Conservation (phyloP, 1,284 basidiomycete species). For the Phylloporus sp. region DNA sequence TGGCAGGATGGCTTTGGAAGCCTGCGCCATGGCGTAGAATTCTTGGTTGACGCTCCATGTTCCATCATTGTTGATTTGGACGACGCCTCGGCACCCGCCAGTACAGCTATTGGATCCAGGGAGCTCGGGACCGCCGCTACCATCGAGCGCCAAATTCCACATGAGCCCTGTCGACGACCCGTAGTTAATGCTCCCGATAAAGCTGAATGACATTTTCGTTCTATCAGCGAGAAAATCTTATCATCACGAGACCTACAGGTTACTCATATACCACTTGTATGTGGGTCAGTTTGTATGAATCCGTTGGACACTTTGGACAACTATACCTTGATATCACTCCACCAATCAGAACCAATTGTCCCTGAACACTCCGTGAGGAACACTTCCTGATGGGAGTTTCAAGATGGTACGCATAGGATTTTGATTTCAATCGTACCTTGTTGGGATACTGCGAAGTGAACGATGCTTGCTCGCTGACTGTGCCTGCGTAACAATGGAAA, state of each 20-base stretch:
- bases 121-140: conserved; percentile 61
- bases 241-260: conserved; percentile 50
- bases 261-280: conserved; percentile 73
- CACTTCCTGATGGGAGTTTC: conserved; percentile 38
- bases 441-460: conserved; percentile 50
- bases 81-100: conserved; percentile 67
- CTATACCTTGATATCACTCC: conserved; percentile 75
- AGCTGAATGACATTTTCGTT: conserved; percentile 28
- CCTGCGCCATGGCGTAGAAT: conserved; percentile 77
- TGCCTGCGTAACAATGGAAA: conserved; percentile 56
- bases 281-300: conserved; percentile 9
- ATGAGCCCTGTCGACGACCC: conserved; percentile 59
- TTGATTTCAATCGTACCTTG: conserved; percentile 34
- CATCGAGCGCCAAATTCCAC: conserved; percentile 75
- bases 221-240: not conserved
- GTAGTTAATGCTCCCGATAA: conserved; percentile 49
- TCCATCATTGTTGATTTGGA: conserved; percentile 65
- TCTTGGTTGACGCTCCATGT: conserved; percentile 72
- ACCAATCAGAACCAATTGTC: conserved; percentile 69
- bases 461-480: conserved; percentile 42
- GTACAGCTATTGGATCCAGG: conserved; percentile 68
- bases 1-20: conserved; percentile 72
- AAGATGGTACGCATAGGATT: not conserved
- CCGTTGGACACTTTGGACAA: not conserved
- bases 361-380: conserved; percentile 59